phyloP scores from a whole-genome alignment of 164 flowering plant species.

The Magnolia officinalis region DNA sequence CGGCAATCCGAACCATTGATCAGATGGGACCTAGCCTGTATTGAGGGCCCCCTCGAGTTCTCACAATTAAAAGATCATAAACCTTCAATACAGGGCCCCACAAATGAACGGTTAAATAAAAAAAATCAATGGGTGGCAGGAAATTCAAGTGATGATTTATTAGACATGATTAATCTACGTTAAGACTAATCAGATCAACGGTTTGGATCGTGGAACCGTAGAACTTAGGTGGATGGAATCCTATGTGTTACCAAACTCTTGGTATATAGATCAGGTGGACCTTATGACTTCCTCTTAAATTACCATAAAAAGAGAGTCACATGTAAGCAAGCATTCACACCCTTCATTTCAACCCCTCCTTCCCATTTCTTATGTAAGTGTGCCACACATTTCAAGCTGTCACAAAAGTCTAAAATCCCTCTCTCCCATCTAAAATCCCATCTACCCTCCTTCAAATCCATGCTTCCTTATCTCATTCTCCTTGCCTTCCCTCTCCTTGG shows the following conservation, averaged over 20 bases:
- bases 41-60: no score
- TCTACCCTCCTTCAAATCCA: neutral
- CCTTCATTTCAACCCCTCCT: conserved; percentile 20
- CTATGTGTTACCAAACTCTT: neutral
- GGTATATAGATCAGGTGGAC: neutral
- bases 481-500: conserved; percentile 21
- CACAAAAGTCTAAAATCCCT: conserved; percentile 21
- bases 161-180: neutral
- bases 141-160: no score
- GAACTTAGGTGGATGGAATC: neutral
- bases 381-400: conserved; percentile 19
- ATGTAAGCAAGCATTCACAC: conserved; percentile 19
- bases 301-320: conserved; percentile 28
- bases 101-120: no score
- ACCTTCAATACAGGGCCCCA: no score
- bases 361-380: conserved; percentile 4
- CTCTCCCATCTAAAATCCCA: neutral
- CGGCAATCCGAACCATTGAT: neutral
- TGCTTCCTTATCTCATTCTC: conserved; percentile 9
- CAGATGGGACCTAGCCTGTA: neutral
- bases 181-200: neutral
- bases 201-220: neutral
- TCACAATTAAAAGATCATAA: neutral
- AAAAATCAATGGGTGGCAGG: no score
- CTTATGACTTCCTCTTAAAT: conserved; percentile 6